phyloP scores from a whole-genome alignment of 2,329 filamentous ascomycete species.

The Leptodontidium sp. region DNA sequence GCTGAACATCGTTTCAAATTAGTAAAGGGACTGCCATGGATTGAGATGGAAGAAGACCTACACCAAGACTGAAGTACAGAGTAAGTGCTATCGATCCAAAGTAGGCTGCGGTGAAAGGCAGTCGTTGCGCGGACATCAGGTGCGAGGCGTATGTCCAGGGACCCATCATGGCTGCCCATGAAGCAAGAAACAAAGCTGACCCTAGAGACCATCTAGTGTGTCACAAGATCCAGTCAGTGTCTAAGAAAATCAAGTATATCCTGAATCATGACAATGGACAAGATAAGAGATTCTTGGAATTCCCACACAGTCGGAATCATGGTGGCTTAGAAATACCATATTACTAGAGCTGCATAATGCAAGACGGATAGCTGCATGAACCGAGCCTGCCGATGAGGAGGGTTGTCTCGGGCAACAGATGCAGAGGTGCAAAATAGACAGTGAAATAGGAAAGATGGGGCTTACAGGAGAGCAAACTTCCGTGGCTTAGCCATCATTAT shows the following conservation, averaged over 20 bases:
- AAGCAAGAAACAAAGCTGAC: slow-evolving; percentile 86
- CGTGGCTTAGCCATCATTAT: slow-evolving; percentile 80
- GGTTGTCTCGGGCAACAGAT: slow-evolving; percentile 36
- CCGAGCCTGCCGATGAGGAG: slow-evolving; percentile 39
- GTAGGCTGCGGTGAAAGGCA: slow-evolving; percentile 94
- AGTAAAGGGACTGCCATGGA: slow-evolving; percentile 23
- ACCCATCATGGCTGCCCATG: slow-evolving; percentile 95
- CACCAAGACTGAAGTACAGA: slow-evolving; percentile 89
- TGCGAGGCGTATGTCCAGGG: slow-evolving; percentile 84
- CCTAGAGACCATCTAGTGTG: slow-evolving; percentile 88
- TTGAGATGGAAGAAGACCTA: slow-evolving; percentile 61
- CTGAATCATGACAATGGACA: slow-evolving; percentile 31
- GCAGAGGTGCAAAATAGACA: slow-evolving; percentile 26
- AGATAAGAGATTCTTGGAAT: slow-evolving; percentile 22
- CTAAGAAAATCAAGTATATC: slow-evolving; percentile 27
- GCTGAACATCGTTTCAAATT: slow-evolving; percentile 58
- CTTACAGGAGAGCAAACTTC: slow-evolving; percentile 98
- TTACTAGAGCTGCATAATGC: slow-evolving; percentile 38
- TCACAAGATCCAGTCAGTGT: slow-evolving; percentile 44
- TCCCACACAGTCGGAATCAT: slow-evolving; percentile 13
- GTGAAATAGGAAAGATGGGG: slow-evolving; percentile 48
- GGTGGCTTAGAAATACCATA: slow-evolving; percentile 20
- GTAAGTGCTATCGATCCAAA: slow-evolving; percentile 93
- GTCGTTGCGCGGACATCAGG: slow-evolving; percentile 80
- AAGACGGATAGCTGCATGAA: slow-evolving; percentile 50